phyloP scores from a whole-genome alignment of 179 eudicot genomes.

The Spergularia azorica region DNA sequence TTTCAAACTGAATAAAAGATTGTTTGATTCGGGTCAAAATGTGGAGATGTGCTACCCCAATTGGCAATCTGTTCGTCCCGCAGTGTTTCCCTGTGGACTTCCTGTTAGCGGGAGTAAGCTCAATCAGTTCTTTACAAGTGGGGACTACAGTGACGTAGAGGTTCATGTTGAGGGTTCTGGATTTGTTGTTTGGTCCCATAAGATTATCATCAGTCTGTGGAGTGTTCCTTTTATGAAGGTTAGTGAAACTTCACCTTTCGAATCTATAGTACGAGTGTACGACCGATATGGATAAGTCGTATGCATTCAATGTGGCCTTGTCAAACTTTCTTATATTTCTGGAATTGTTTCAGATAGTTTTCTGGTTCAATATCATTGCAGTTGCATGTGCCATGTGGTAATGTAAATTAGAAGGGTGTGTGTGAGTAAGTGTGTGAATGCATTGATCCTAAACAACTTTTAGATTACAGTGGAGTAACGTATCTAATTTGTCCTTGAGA shows the following conservation, averaged over 20 bases:
- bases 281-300: too few relatives aligned
- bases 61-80: slow-evolving; percentile 50
- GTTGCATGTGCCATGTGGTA: too few relatives aligned
- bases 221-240: slow-evolving; percentile 91
- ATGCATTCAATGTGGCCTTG: too few relatives aligned
- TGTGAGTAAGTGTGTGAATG: too few relatives aligned
- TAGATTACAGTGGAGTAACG: too few relatives aligned
- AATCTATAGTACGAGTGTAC: too few relatives aligned
- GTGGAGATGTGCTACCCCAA: slow-evolving; percentile 77
- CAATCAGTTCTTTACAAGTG: slow-evolving; percentile 39
- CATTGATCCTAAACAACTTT: too few relatives aligned
- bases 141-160: slow-evolving; percentile 72
- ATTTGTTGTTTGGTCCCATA: slow-evolving; percentile 58
- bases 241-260: slow-evolving; percentile 18
- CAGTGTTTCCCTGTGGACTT: slow-evolving; percentile 58
- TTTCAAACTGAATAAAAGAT: slow-evolving; percentile 62
- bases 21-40: slow-evolving; percentile 67
- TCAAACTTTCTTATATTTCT: too few relatives aligned
- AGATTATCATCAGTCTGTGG: slow-evolving; percentile 81
- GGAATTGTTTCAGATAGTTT: too few relatives aligned
- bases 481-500: too few relatives aligned
- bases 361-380: too few relatives aligned
- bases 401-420: too few relatives aligned
- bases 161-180: slow-evolving; percentile 62
- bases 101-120: slow-evolving; percentile 58